Base-by-base conservation (phyloP, 139 green algal species). In the Haematococcus lacustris region DNA sequence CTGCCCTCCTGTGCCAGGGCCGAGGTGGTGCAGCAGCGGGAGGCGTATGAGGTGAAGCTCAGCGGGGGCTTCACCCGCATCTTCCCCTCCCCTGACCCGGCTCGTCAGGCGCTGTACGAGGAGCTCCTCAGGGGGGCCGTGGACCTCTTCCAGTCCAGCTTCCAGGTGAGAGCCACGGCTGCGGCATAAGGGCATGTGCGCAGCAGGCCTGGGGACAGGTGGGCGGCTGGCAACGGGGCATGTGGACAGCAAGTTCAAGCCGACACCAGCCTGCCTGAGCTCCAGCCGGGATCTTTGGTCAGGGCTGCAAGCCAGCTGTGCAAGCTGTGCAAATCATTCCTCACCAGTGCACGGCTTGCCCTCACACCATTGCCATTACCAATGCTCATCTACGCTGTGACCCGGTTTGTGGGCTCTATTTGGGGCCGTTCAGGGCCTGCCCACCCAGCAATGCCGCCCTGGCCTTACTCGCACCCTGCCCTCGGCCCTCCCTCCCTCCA, bases 11-110 rank as follows among this genome's bases (percentile, higher is more conserved):
- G 9, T 53, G 43, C 17, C 76, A 82, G 76, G 57, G 37, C 71
- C 35, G 74, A 77, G 59, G 76, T 72, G 59, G 37, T 82, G 43
- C 40, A 39, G 1, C 65, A 70, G 28, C 74, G 78, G 4, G 78
- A 84, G 60, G 73, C 73, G 53, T 84, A 84, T 40, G 78, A 84
- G 78, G 38, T 59, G 37, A 78, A 74, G 60, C 73, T 80, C 78
- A 66, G 13, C 6, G 78, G 78, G 25, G 76, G 76, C 39, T 84
- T 73, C 73, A 80, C 74, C 21, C 78, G 78, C 71, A 84, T 84
- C 43, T 84, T 74, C 67, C 78, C 78, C 1, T 71, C 66, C 5
- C 43, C 57, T 21, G 71, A 80, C 47, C 59, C 60, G 7, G 40
- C 33, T 34, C 72, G 72, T 34, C 72, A 77, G 72, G 73, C 35